Evolutionary conservation across 441 rosid genomes (phyloP).

Genomic region (Gossypium laxum): DNA sequence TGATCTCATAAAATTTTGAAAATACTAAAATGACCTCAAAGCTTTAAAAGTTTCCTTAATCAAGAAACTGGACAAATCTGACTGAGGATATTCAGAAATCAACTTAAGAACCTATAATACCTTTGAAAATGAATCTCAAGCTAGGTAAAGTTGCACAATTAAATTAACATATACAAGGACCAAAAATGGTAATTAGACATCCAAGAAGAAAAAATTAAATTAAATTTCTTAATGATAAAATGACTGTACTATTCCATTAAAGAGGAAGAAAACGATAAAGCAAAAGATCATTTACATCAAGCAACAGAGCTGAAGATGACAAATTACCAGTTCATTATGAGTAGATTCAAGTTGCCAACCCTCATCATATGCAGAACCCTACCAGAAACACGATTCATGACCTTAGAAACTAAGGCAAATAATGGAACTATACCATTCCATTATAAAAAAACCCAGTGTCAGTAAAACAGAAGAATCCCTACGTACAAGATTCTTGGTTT

Average conservation of each 20-base stretch:
- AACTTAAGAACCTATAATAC: neutral
- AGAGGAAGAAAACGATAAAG: neutral
- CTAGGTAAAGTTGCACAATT: neutral
- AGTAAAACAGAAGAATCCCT: slow-evolving; percentile 21
- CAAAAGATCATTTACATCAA: neutral
- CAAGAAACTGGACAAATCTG: neutral
- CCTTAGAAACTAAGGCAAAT: slow-evolving; percentile 17
- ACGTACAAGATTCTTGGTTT: slow-evolving; percentile 50
- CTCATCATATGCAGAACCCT: slow-evolving; percentile 77
- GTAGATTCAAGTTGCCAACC: slow-evolving; percentile 68
- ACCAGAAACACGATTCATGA: slow-evolving; percentile 28
- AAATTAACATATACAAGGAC: neutral
- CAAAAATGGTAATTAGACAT: slow-evolving; percentile 1
- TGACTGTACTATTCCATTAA: neutral
- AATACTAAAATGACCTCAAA: slow-evolving; percentile 5
- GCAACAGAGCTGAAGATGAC: slow-evolving; percentile 3
- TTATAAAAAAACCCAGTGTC: slow-evolving; percentile 7
- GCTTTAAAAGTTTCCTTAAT: slow-evolving; percentile 1
- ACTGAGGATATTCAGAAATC: neutral
- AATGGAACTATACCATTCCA: slow-evolving; percentile 4
- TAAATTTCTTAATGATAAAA: neutral
- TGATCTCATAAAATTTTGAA: neutral
- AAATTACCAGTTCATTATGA: slow-evolving; percentile 64
- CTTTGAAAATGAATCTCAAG: neutral
- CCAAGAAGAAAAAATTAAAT: neutral